phyloP scores from a whole-genome alignment of 2,329 filamentous ascomycete genomes.

The Talaromyces verruculosus region DNA sequence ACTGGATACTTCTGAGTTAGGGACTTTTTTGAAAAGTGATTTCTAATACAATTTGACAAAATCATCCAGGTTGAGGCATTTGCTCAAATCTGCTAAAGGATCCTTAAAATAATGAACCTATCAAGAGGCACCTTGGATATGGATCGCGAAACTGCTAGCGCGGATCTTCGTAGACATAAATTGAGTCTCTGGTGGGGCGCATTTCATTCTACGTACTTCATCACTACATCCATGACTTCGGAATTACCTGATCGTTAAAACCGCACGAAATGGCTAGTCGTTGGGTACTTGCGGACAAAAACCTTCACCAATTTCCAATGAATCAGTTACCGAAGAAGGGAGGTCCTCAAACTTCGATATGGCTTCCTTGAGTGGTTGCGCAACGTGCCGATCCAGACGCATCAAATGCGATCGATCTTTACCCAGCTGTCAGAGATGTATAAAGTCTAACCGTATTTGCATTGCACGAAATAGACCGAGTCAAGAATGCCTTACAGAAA shows the following conservation, averaged over 20 bases:
- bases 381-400: slow-evolving; percentile 4
- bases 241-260: not conserved
- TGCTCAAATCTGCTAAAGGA: not conserved
- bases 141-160: slow-evolving; percentile 15
- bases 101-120: not conserved
- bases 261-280: not conserved
- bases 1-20: not conserved
- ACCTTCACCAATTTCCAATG: not conserved
- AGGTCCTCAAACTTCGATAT: not conserved
- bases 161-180: not conserved
- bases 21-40: not conserved
- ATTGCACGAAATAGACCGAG: not conserved
- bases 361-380: not conserved
- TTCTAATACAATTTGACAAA: not conserved
- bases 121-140: not conserved
- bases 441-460: slow-evolving; percentile 2
- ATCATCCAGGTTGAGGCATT: not conserved
- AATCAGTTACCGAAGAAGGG: not conserved
- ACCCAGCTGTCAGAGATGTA: slow-evolving; percentile 2
- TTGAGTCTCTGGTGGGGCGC: not conserved
- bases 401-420: slow-evolving; percentile 14
- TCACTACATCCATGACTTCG: not conserved
- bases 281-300: too few relatives aligned
- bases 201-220: not conserved
- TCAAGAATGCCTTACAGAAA: not conserved